phyloP scores from a whole-genome alignment of 257 asterid species.

The Ajuga chamaepitys region DNA sequence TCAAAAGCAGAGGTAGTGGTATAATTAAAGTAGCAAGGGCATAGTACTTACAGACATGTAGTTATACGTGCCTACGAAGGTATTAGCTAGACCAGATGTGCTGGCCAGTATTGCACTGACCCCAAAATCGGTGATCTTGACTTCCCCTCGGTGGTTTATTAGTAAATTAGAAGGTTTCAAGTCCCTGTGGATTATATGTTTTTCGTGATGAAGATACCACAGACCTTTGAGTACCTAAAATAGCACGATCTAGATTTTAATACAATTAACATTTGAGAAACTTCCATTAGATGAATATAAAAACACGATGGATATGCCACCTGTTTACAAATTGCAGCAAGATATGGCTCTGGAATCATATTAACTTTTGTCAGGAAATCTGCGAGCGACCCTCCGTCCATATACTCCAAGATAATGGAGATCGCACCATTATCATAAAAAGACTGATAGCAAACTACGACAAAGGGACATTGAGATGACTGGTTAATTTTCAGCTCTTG shows the following conservation, averaged over 20 bases:
- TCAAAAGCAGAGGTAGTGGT: background rate
- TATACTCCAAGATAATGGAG: constrained; percentile 90
- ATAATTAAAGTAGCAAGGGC: background rate
- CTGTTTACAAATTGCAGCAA: constrained; percentile 94
- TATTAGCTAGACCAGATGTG: constrained; percentile 86
- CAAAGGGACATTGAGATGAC: constrained; percentile 87
- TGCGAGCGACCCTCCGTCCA: constrained; percentile 99
- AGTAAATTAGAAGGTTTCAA: constrained; percentile 93
- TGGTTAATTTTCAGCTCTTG: constrained; percentile 97
- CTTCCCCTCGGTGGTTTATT: constrained; percentile 92
- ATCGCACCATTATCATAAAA: constrained; percentile 97
- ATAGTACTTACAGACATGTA: constrained; percentile 94
- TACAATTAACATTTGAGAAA: background rate
- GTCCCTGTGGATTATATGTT: constrained; percentile 94
- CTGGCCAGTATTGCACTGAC: constrained; percentile 83
- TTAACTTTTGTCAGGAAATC: constrained; percentile 80
- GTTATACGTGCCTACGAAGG: constrained; percentile 96
- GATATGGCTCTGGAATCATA: constrained; percentile 84
- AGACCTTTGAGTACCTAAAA: constrained; percentile 90
- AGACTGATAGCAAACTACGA: constrained; percentile 85
- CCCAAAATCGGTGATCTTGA: constrained; percentile 96
- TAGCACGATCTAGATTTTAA: background rate
- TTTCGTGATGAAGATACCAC: constrained; percentile 98
- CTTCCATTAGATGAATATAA: background rate
- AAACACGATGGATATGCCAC: constrained; percentile 21